Evolutionary conservation across 805 yeast genomes (phyloP), one percentile per base, ranked within the genome.

Genomic region (Cyberlindnera subsufficiens): DNA sequence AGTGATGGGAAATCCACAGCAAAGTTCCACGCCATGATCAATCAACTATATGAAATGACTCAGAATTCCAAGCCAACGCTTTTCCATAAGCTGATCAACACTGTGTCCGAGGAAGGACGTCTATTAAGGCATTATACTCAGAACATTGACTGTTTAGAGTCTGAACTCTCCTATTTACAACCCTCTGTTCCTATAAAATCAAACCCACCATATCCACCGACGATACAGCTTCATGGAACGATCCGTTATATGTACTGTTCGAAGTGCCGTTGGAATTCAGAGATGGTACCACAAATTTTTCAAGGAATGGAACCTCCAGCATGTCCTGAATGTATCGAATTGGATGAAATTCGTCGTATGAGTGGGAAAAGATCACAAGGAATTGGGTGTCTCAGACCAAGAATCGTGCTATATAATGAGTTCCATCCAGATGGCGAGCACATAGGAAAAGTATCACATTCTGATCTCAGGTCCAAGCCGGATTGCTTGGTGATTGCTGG

Each of bases 201-300:
- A 60, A 69, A 58, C 8, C 59, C 46, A 51, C 79, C 67, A 31
- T 71, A 58, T 56, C 86, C 78, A 45, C 75, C 58, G 55, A 74
- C 88, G 4, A 72, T 89, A 25, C 96, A 88, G 64, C 74, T 93
- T 20, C 96, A 89, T 63, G 96, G 96, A 0, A 80, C 87, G 16
- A 74, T 89, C 22, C 78, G 78, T 33, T 67, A 74, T 20, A 78
- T 91, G 65, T 75, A 78, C 41, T 89, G 96, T 56, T 74, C 87
- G 6, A 85, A 87, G 53, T 89, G 96, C 59, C 72, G 74, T 25
- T 75, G 74, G 62, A 68, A 77, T 34, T 69, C 74, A 4, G 66
- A 66, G 13, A 67, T 89, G 32, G 73, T 75, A 48, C 75, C 80
- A 1, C 61, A 64, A 5, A 67, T 77, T 38, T 78, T 85, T 47